Base-by-base conservation (phyloP, 331 rosid genomes). In the Cucumis variabilis region DNA sequence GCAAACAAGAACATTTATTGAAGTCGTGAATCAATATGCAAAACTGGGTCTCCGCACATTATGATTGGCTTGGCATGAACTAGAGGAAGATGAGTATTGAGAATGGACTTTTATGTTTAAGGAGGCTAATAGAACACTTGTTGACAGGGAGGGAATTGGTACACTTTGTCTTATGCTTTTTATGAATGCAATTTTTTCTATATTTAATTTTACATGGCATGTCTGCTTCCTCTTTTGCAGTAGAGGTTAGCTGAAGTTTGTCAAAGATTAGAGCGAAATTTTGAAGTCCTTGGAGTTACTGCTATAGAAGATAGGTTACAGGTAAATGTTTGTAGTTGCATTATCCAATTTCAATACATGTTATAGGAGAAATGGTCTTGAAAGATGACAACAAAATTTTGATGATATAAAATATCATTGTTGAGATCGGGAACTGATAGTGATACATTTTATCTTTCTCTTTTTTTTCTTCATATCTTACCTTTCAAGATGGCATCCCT, bases 271-370 rank as follows among this genome's bases (percentile, higher is more conserved):
- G 99, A 97, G 86, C 99, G 90, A 60, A 93, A 96, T 92, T 87
- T 94, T 87, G 99, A 96, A 91, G 89, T 97, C 90, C 98, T 97
- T 89, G 98, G 99, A 88, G 98, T 96, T 87, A 92, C 99, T 82
- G 99, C 99, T 63, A 97, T 97, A 91, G 99, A 97, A 91, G 99
- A n/a, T n/a, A n/a, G n/a, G n/a, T n/a, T n/a, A n/a, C n/a, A n/a
- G n/a, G n/a, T n/a, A n/a, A n/a, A n/a, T n/a, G n/a, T n/a, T n/a
- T n/a, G n/a, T n/a, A n/a, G n/a, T n/a, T n/a, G n/a, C n/a, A n/a
- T n/a, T n/a, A 60, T 82, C 74, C 86, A 84, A 80, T 75, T 51
- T 73, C 71, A 0, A n/a, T n/a, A 83, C 60, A 44, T 76, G 13
- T 82, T 48, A 85, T 53, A 19, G 58, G 78, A 60, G 19, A 70